phyloP scores from a whole-genome alignment of 2,329 filamentous ascomycete species.

The Phoma sp. region DNA sequence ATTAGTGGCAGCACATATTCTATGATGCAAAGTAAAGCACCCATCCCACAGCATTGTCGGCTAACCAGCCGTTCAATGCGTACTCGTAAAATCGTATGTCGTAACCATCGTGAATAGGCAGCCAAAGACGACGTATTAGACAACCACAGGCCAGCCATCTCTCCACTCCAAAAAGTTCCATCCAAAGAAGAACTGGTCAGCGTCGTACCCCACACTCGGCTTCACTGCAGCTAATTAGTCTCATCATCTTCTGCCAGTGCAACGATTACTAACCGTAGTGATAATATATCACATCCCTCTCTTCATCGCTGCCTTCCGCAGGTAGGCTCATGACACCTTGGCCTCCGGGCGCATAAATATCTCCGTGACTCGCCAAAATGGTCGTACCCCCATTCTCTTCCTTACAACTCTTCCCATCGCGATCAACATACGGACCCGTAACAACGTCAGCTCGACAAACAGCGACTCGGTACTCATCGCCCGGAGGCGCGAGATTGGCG shows the following conservation, averaged over 20 bases:
- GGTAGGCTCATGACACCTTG: slow-evolving; percentile 34
- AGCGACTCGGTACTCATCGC: slow-evolving; percentile 68
- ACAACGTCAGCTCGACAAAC: slow-evolving; percentile 64
- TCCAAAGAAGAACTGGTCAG: slow-evolving; percentile 38
- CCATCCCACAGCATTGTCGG: not conserved
- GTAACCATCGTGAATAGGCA: not conserved
- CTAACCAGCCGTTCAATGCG: not conserved
- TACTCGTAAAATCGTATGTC: not conserved
- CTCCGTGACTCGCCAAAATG: slow-evolving; percentile 64
- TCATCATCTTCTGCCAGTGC: not conserved
- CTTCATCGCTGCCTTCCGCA: slow-evolving; percentile 11
- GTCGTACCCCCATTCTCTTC: slow-evolving; percentile 64
- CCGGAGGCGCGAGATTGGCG: slow-evolving; percentile 53
- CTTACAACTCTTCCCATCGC: slow-evolving; percentile 48
- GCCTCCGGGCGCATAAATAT: slow-evolving; percentile 46
- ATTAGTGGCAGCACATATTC: too few relatives aligned
- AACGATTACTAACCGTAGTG: slow-evolving; percentile 36
- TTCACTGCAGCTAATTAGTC: slow-evolving; percentile 26
- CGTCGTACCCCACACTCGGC: slow-evolving; percentile 32
- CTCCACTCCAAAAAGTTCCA: slow-evolving; percentile 42
- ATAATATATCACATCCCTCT: slow-evolving; percentile 37
- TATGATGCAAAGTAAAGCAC: too few relatives aligned
- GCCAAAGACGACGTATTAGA: not conserved
- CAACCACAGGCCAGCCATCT: slow-evolving; percentile 37
- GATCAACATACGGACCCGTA: slow-evolving; percentile 58